Evolutionary conservation across 768 basidiomycete genomes (phyloP), one percentile per base, ranked within the genome.

Genomic region (Rhodotorula sphaerocarpa): DNA sequence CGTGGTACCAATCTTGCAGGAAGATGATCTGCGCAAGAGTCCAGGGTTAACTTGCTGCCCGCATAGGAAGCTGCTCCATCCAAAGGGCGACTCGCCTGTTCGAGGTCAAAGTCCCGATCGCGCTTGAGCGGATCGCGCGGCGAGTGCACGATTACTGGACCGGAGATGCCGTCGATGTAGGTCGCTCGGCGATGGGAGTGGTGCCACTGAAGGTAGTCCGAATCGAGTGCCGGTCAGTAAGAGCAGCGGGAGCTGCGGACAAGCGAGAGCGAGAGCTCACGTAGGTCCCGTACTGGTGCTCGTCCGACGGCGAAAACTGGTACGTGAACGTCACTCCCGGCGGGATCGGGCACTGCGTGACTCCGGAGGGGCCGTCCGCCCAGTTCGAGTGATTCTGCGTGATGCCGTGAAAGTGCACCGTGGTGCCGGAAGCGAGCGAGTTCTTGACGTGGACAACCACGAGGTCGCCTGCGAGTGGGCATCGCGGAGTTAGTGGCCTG

Each of bases 81-180:
- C 12, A 3, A 16, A n/a, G n/a, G n/a, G n/a, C n/a, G 47, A 6
- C 69, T 10, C 9, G 70, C 55, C 44, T 66, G 58, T 23, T 74
- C 73, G 41, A 71, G 57, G 46, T 74, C 70, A 36, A 57, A 74
- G 57, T 74, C 70, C 7, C n/a, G 25, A 14, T 71, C 72, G 20
- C 65, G 60, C 30, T 56, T 50, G 30, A 74, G 56, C 9, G 72
- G 70, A 44, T 74, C 73, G 18, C 54, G 36, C 0, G 56, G 44
- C 21, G 52, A 50, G 31, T 65, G 63, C 14, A 65, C 47, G 53
- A 65, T 43, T 52, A 65, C 21, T 11, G 63, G 57, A 7, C 61
- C 73, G 10, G 45, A 50, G 28, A 73, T 36, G 4, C 72, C 72
- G 50, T 73, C 72, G 6, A 60, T 64, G 50, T 72, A 51, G 18